Percentiles rank a stretch among this genome's conserved stretches.
Conservation (phyloP, 306 rosid genomes). For the Prunus fruticosa region DNA sequence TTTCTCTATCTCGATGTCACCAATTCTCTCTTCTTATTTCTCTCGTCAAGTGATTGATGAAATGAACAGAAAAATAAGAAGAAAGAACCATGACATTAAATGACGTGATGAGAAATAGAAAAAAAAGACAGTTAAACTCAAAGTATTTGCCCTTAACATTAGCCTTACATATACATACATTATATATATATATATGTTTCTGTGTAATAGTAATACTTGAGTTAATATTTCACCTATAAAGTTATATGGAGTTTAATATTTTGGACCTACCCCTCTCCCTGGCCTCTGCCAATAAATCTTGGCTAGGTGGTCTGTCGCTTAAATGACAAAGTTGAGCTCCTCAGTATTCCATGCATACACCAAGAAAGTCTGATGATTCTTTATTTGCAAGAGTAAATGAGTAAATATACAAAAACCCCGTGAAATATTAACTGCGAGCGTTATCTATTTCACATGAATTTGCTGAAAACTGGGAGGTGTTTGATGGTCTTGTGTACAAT, state of each 20-base stretch:
- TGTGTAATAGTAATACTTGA: too few relatives aligned
- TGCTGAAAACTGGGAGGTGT: constrained; percentile 12
- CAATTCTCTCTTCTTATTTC: rapidly evolving
- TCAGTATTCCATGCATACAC: neutral
- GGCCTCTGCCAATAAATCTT: neutral
- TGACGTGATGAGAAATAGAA: too few relatives aligned
- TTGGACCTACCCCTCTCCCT: neutral
- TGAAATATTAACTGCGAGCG: constrained; percentile 36
- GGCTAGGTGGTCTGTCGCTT: neutral
- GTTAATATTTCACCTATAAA: too few relatives aligned
- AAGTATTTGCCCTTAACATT: too few relatives aligned
- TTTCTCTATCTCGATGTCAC: neutral
- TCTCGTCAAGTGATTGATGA: too few relatives aligned
- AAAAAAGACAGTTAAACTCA: too few relatives aligned
- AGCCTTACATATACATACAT: too few relatives aligned
- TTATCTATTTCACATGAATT: constrained; percentile 38
- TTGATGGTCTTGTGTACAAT: neutral
- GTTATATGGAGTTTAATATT: neutral
- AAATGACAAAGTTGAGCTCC: neutral
- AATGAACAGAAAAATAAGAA: too few relatives aligned
- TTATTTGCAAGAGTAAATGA: neutral
- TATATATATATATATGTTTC: too few relatives aligned
- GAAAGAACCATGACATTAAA: too few relatives aligned
- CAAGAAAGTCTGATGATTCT: neutral
- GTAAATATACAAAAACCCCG: constrained; percentile 23